Base-by-base conservation (phyloP, 2,329 filamentous ascomycete species). In the Scolecobasidium constrictum region DNA sequence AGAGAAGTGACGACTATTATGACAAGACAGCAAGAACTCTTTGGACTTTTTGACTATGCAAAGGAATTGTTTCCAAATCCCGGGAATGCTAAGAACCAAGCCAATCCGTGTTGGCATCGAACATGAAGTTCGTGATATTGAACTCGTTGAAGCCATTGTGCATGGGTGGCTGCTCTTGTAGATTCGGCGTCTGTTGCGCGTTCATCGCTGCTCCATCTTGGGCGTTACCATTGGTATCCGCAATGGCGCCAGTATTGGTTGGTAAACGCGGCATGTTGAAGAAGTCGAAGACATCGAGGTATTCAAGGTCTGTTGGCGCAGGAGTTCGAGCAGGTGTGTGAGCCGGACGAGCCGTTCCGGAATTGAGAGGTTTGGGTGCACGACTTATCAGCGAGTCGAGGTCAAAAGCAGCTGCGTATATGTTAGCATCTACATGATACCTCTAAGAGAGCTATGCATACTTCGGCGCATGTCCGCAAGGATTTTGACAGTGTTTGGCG, bases 201-300 rank as follows among this genome's bases (percentile, higher is more conserved):
- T 13, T 12, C 22, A 18, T 6, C 11, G 55, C 5, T 18, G 33
- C n/a, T 17, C 22, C 42, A 16, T 36, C 41, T n/a, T 40, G 37
- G 28, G 17, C 33, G 21, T 6, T n/a, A 22, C 20, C 38, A 31
- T 26, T 28, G 12, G 12, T 23, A 18, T 50, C 49, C 4, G 44
- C 36, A 9, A 33, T 35, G 17, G 20, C 35, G 4, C 38, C 41
- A 11, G 59, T 55, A 1, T 56, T 57, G 1, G 65, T 61, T 0
- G 74, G 73, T 18, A 94, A 65, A 15, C 86, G 70, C 1, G 88
- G 88, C 44, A 93, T 78, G 56, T 94, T 94, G 69, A 94, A 95
- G 57, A 93, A 94, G 52, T 92, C 86, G 57, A 95, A 94, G 0
- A 94, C 84, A 53, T 94, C 87, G 3, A 94, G 68, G 56, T 93